Conservation (phyloP, 1,284 basidiomycete genomes). For the Moesziomyces parantarcticus region DNA sequence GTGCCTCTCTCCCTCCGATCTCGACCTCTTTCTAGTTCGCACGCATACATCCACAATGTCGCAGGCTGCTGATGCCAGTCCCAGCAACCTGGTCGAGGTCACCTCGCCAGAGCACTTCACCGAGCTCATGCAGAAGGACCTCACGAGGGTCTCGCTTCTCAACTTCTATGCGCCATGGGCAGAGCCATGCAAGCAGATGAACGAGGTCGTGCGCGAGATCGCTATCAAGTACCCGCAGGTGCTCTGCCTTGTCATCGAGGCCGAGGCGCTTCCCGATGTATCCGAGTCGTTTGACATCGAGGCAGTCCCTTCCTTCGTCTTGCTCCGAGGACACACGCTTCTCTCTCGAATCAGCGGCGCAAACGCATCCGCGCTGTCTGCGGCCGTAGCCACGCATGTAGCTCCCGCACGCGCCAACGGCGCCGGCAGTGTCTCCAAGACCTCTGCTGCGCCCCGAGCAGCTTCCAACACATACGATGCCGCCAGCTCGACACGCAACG, state of each 20-base stretch:
- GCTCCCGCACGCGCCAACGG: constrained; percentile 67
- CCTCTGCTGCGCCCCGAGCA: constrained; percentile 52
- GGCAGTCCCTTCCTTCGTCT: constrained; percentile 85
- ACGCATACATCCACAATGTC: constrained; percentile 8
- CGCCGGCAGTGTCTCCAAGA: constrained; percentile 52
- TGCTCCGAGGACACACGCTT: constrained; percentile 89
- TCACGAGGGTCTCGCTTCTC: constrained; percentile 63
- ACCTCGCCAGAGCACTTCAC: constrained; percentile 65
- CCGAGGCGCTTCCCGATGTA: constrained; percentile 86
- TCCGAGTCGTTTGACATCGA: constrained; percentile 93
- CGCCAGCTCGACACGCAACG: constrained; percentile 23
- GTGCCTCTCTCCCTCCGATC: not conserved
- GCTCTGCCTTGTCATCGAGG: constrained; percentile 87
- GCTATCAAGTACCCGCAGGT: constrained; percentile 78
- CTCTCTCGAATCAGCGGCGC: constrained; percentile 84
- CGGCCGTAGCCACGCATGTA: constrained; percentile 73
- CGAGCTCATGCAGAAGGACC: constrained; percentile 58
- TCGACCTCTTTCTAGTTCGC: not conserved
- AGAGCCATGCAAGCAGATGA: constrained; percentile 67
- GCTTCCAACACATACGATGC: constrained; percentile 53
- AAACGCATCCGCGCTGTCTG: constrained; percentile 78
- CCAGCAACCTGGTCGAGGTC: constrained; percentile 60
- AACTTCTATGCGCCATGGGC: constrained; percentile 68
- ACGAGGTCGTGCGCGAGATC: constrained; percentile 69
- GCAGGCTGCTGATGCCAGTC: constrained; percentile 21